Evolutionary conservation across 805 yeast species (phyloP).

Genomic region (Monosporozyma siamensis): DNA sequence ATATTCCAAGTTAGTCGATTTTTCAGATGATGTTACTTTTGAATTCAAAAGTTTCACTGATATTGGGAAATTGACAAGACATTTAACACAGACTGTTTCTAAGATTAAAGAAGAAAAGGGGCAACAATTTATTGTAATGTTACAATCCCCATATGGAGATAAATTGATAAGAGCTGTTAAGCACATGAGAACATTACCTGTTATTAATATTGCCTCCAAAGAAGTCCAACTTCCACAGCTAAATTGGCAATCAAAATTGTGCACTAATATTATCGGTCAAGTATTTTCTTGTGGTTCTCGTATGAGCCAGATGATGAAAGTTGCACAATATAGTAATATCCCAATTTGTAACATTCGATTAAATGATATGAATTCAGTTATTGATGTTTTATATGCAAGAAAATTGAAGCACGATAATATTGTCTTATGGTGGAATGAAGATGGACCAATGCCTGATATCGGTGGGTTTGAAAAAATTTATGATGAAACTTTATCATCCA

Average conservation of each 20-base stretch:
- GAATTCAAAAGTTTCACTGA: slow-evolving; percentile 48
- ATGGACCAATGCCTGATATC: slow-evolving; percentile 61
- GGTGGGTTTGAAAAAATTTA: slow-evolving; percentile 72
- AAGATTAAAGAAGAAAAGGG: slow-evolving; percentile 58
- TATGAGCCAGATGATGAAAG: slow-evolving; percentile 52
- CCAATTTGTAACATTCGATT: slow-evolving; percentile 79
- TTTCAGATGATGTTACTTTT: slow-evolving; percentile 45
- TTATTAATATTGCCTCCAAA: slow-evolving; percentile 48
- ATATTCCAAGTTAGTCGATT: slow-evolving; percentile 40
- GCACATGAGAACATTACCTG: slow-evolving; percentile 48
- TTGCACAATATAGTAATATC: slow-evolving; percentile 65
- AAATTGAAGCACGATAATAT: slow-evolving; percentile 52
- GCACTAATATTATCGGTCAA: slow-evolving; percentile 59
- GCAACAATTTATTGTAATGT: slow-evolving; percentile 49
- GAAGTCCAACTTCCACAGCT: slow-evolving; percentile 60
- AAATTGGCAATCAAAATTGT: slow-evolving; percentile 68
- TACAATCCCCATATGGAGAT: slow-evolving; percentile 61
- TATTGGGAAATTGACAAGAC: slow-evolving; percentile 44
- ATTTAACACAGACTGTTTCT: slow-evolving; percentile 44
- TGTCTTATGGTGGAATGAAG: slow-evolving; percentile 90
- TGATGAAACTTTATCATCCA: slow-evolving; percentile 31
- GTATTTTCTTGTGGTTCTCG: slow-evolving; percentile 66
- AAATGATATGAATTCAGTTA: slow-evolving; percentile 68
- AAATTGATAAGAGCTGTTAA: slow-evolving; percentile 40
- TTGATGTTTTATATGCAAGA: slow-evolving; percentile 84